Conservation (phyloP, 2,329 filamentous ascomycete genomes). For the Bipolaris cookei region DNA sequence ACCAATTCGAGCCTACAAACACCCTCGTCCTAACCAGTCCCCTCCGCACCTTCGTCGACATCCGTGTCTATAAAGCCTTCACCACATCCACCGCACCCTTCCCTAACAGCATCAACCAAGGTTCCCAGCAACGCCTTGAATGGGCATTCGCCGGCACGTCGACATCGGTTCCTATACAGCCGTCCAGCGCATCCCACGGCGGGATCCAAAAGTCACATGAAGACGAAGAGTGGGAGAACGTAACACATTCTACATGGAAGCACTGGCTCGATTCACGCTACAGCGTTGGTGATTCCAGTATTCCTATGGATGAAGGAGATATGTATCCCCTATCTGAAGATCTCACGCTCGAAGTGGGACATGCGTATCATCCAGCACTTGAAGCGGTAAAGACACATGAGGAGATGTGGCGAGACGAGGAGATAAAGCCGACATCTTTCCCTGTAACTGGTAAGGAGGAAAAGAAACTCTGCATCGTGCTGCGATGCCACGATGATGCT, state of each 20-base stretch:
- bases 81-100: background rate
- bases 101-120: slow-evolving; percentile 24
- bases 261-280: slow-evolving; percentile 67
- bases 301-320: slow-evolving; percentile 61
- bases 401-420: slow-evolving; percentile 67
- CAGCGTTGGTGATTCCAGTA: slow-evolving; percentile 35
- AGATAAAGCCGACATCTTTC: slow-evolving; percentile 32
- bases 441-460: background rate
- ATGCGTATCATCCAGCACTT: slow-evolving; percentile 65
- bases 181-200: background rate
- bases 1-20: slow-evolving; percentile 62
- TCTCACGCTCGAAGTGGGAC: slow-evolving; percentile 59
- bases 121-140: slow-evolving; percentile 56
- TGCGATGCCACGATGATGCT: slow-evolving; percentile 48
- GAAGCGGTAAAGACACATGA: slow-evolving; percentile 64
- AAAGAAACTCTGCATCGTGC: slow-evolving; percentile 47
- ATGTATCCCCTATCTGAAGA: slow-evolving; percentile 54
- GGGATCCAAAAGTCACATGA: background rate
- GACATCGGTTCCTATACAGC: slow-evolving; percentile 39
- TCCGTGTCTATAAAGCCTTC: slow-evolving; percentile 58
- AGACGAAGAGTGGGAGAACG: slow-evolving; percentile 7
- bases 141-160: slow-evolving; percentile 68
- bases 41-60: slow-evolving; percentile 64
- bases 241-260: slow-evolving; percentile 55
- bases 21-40: slow-evolving; percentile 70